Evolutionary conservation across 495 filamentous ascomycete species (phyloP).

Genomic region (Staphylotrichum longicolle): DNA sequence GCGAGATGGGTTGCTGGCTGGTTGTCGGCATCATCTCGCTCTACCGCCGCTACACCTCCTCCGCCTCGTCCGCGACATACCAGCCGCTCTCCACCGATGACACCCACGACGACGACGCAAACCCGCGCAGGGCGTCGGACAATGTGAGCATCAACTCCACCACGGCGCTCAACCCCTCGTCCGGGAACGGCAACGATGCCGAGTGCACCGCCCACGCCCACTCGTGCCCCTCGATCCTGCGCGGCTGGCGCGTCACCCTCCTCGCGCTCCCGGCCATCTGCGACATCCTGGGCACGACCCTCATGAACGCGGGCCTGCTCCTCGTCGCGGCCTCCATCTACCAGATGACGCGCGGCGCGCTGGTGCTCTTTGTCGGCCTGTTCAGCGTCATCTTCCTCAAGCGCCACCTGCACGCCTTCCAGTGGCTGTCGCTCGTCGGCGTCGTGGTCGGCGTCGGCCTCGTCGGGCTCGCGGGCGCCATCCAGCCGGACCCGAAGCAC

Average conservation of each 20-base stretch:
- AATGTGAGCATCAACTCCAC: constrained; percentile 48
- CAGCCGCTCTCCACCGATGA: constrained; percentile 50
- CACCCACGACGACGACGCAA: constrained; percentile 31
- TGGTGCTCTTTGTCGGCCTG: constrained; percentile 91
- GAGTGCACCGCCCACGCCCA: constrained; percentile 11
- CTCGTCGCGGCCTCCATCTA: constrained; percentile 95
- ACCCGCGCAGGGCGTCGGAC: constrained; percentile 30
- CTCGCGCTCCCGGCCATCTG: constrained; percentile 86
- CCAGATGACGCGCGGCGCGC: constrained; percentile 94
- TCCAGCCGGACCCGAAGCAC: constrained; percentile 64
- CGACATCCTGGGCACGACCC: constrained; percentile 90
- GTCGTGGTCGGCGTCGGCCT: constrained; percentile 86
- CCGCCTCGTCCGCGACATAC: constrained; percentile 52
- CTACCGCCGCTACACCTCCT: constrained; percentile 55
- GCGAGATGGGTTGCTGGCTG: constrained; percentile 89
- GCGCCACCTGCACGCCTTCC: constrained; percentile 72
- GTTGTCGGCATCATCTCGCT: constrained; percentile 67
- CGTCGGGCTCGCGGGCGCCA: constrained; percentile 82
- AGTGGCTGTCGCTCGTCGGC: constrained; percentile 83
- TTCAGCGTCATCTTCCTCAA: constrained; percentile 91
- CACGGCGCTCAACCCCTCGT: constrained; percentile 49
- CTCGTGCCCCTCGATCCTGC: constrained; percentile 52
- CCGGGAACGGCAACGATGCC: background rate
- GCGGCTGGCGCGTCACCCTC: constrained; percentile 69
- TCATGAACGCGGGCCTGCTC: constrained; percentile 93